Conservation (phyloP, 2,329 filamentous ascomycete species). For the Botryosphaeria agaves region DNA sequence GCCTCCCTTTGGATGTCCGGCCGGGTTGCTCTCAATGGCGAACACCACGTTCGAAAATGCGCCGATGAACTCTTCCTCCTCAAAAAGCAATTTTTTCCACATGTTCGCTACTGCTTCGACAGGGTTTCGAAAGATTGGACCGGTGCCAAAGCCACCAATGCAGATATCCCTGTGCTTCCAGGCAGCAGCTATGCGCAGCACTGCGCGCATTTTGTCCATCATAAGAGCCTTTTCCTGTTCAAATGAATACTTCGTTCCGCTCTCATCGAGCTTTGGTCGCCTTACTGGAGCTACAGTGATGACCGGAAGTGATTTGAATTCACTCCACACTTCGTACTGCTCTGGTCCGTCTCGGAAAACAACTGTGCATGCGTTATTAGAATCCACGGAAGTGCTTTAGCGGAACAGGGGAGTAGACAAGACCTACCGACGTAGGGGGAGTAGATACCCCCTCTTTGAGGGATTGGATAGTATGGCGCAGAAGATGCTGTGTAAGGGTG, state of each 20-base stretch:
- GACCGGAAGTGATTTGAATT: conserved; percentile 45
- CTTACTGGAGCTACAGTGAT: conserved; percentile 56
- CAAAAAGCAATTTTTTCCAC: conserved; percentile 24
- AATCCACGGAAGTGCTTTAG: neutral
- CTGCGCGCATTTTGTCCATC: conserved; percentile 53
- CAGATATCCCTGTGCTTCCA: conserved; percentile 21
- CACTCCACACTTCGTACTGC: conserved; percentile 40
- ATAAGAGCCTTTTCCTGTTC: conserved; percentile 53
- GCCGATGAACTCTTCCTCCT: conserved; percentile 24
- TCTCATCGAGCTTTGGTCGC: conserved; percentile 54
- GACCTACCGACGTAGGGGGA: conserved; percentile 47
- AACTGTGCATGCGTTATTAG: conserved; percentile 23
- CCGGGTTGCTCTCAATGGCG: conserved; percentile 21
- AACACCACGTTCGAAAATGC: conserved; percentile 27
- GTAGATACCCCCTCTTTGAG: conserved; percentile 50
- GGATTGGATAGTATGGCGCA: conserved; percentile 50
- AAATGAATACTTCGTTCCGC: conserved; percentile 54
- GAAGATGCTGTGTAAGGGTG: conserved; percentile 24
- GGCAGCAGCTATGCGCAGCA: conserved; percentile 47
- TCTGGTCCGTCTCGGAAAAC: conserved; percentile 53
- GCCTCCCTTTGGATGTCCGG: conserved; percentile 14
- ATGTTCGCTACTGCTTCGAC: conserved; percentile 23
- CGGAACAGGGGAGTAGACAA: too few relatives aligned
- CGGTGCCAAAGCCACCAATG: conserved; percentile 25
- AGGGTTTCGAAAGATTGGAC: conserved; percentile 27